Conservation (phyloP, 2,329 filamentous ascomycete genomes). For the Stachybotrys elegans region DNA sequence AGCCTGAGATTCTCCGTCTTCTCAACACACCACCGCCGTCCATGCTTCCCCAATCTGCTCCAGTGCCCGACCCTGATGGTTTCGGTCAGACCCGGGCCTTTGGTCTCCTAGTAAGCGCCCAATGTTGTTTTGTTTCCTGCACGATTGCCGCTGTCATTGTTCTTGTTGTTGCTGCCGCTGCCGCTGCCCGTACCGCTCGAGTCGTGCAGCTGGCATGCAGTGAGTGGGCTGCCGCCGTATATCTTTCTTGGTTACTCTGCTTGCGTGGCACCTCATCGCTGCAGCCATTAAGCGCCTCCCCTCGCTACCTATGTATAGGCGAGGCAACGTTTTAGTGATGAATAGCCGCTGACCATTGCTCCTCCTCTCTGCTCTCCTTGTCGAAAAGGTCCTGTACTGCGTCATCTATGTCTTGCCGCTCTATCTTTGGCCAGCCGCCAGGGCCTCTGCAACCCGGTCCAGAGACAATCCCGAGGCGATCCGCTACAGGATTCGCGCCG, state of each 20-base stretch:
- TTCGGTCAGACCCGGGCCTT: constrained; percentile 18
- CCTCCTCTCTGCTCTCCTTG: neutral
- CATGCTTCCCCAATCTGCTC: neutral
- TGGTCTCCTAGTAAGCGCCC: constrained; percentile 21
- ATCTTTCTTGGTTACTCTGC: too few species aligned
- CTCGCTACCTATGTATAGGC: too few species aligned
- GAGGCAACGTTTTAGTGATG: neutral
- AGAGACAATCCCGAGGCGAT: constrained; percentile 89
- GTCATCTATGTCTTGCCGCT: constrained; percentile 85
- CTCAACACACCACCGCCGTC: neutral
- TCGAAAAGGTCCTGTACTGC: constrained; percentile 75
- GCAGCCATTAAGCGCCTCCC: too few species aligned
- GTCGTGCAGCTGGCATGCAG: too few species aligned
- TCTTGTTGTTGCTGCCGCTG: too few species aligned
- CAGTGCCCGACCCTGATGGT: neutral
- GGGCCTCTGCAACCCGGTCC: constrained; percentile 72
- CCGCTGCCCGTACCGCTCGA: too few species aligned
- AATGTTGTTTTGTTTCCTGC: too few species aligned
- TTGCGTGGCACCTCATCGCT: too few species aligned
- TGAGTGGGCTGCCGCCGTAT: too few species aligned
- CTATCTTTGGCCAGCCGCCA: constrained; percentile 74
- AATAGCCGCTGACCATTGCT: neutral
- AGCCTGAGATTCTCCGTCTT: too few species aligned
- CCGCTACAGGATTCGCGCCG: constrained; percentile 75
- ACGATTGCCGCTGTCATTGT: too few species aligned